Evolutionary conservation across 306 rosid genomes (phyloP), one percentile per base, ranked within the genome.

Genomic region (Prunus mongolica): DNA sequence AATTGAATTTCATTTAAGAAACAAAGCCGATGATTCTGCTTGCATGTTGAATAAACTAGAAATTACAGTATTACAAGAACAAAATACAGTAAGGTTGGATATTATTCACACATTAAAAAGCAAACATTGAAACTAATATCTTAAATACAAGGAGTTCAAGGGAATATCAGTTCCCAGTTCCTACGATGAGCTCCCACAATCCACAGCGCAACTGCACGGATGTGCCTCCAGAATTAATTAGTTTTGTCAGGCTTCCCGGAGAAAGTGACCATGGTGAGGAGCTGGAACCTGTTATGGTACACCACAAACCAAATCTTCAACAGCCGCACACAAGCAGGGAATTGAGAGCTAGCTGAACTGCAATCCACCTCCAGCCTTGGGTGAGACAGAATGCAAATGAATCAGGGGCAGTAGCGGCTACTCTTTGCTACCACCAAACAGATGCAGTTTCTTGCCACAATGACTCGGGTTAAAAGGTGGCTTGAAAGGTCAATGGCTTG

Each of bases 401-500:
- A 41, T 20, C 73, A 25, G 20, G 57, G n/a, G 16, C 8, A 14
- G n/a, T 14, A 52, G n/a, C 57, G 9, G 9, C 44, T 38, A 15
- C 22, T n/a, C 22, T 32, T 34, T 32, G 0, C 64, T 2, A 25
- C 20, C 55, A 24, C 30, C 6, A 32, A 19, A n/a, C 65, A n/a
- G 16, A 20, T 34, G 34, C 20, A 54, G 56, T 50, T 15, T 71
- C 30, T 8, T 32, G 65, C 34, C 13, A 4, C 14, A 5, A 8
- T 34, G 69, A 34, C 25, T 2, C 19, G 49, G 69, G 15, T 0
- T 34, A 34, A 64, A 64, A 34, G 27, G 69, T 30, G 28, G 19
- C 69, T 13, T 65, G 49, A 65, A 65, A 30, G 25, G 13, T 70
- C 32, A 70, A 18, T 70, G 65, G 49, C 61, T 71, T 41, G n/a